Evolutionary conservation across 1,284 basidiomycete species (phyloP), one percentile per base, ranked within the genome.

Genomic region (Ceratobasidium sp.): DNA sequence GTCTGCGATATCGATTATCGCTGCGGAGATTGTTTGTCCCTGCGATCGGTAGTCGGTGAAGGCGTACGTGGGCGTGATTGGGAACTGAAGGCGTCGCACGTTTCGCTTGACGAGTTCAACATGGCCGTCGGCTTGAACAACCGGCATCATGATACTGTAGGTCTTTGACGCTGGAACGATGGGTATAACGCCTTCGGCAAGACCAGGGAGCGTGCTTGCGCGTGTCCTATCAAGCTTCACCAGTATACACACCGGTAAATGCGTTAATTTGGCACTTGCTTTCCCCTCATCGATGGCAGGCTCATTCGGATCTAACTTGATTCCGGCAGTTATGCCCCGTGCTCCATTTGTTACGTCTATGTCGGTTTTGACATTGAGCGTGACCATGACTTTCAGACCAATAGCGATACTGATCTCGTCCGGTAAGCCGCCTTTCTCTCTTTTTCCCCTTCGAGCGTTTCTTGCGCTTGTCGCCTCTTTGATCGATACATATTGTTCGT

Each of bases 361-460:
- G 28, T 74, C 49, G 2, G 70, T 74, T 21, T 73, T 52, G 16
- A 74, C 30, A 35, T 74, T 74, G 13, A 30, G 18, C 0, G 72
- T 73, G 4, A 73, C 73, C 73, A 74, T 73, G 7, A 58, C 61
- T 21, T 74, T 35, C 83, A 84, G 84, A 0, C 85, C 84, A 0
- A 83, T 76, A 0, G 81, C 81, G 1, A 86, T 26, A 49, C 81
- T 76, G 1, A 85, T 72, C 3, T 11, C 11, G 57, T 38, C 23
- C 8, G 57, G 30, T 38, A 52, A 13, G 13, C 43, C 32, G 21
- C 9, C 21, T 46, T 16, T 59, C 32, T 14, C 50, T 26, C 14
- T 21, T 9, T 5, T 4, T 52, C 23, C 23, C 2, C 26, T 50
- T n/a, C 18, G 49, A 50, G 49, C 8, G 13, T 52, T 52, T 28